phyloP scores from a whole-genome alignment of 2,329 filamentous ascomycete genomes.

The Beauveria sp. region DNA sequence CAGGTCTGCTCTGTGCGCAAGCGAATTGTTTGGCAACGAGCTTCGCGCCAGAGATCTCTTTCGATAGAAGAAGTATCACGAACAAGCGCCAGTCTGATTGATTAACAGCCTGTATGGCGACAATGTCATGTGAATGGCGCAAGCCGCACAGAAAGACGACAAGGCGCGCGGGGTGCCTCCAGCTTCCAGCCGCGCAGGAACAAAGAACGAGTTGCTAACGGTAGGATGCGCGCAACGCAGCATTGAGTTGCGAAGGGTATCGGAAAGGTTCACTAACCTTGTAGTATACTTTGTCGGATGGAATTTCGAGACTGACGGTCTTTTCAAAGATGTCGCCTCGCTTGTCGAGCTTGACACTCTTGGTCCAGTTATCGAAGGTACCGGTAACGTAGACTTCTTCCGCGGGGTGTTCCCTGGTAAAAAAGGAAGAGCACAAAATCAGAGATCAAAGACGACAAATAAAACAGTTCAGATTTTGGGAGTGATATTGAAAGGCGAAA shows the following conservation, averaged over 20 bases:
- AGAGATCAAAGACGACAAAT: not conserved
- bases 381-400: constrained; percentile 90
- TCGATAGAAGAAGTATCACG: not conserved
- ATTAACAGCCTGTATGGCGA: not conserved
- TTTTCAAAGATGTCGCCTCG: constrained; percentile 69
- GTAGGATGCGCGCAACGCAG: not conserved
- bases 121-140: not conserved
- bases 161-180: not conserved
- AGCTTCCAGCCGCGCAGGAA: not conserved
- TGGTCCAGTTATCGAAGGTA: constrained; percentile 90
- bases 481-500: not conserved
- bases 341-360: constrained; percentile 76
- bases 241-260: not conserved
- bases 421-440: not conserved
- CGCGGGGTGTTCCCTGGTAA: constrained; percentile 68
- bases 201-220: not conserved
- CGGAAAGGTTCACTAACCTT: constrained; percentile 58
- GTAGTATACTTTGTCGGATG: constrained; percentile 74
- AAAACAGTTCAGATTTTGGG: not conserved
- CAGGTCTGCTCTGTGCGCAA: not conserved
- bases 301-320: constrained; percentile 62
- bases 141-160: not conserved
- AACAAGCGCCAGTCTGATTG: not conserved
- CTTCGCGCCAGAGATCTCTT: not conserved
- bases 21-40: not conserved